Evolutionary conservation across 306 rosid genomes (phyloP).

Genomic region (Rubus parviflorus): DNA sequence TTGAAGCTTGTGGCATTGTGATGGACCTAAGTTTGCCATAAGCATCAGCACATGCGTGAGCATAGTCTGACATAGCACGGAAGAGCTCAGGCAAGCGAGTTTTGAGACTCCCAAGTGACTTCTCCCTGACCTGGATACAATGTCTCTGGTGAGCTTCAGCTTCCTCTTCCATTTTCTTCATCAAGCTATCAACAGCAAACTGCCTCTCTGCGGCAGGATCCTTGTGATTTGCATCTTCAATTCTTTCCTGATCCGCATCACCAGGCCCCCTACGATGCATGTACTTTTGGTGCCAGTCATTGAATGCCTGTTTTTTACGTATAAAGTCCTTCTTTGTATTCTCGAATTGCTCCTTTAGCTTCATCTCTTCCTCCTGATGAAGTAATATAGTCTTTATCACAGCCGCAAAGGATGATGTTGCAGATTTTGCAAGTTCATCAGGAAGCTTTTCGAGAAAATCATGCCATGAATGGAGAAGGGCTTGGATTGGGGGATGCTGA

Average conservation of each 20-base stretch:
- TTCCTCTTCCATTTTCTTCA: slow-evolving; percentile 75
- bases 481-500: slow-evolving; percentile 70
- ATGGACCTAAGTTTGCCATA: slow-evolving; percentile 53
- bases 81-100: slow-evolving; percentile 84
- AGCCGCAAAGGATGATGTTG: slow-evolving; percentile 69
- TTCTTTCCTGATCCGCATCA: slow-evolving; percentile 53
- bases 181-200: slow-evolving; percentile 67
- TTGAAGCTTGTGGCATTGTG: slow-evolving; percentile 30
- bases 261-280: slow-evolving; percentile 43
- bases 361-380: slow-evolving; percentile 88
- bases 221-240: slow-evolving; percentile 56
- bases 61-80: slow-evolving; percentile 58
- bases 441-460: slow-evolving; percentile 86
- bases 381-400: slow-evolving; percentile 61
- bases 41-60: slow-evolving; percentile 56
- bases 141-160: slow-evolving; percentile 57
- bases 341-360: slow-evolving; percentile 68
- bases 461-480: slow-evolving; percentile 65
- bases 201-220: slow-evolving; percentile 59
- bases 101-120: slow-evolving; percentile 69
- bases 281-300: slow-evolving; percentile 79
- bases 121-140: slow-evolving; percentile 73
- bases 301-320: slow-evolving; percentile 60
- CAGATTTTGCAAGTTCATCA: slow-evolving; percentile 75
- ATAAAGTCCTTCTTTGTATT: slow-evolving; percentile 61